A percentile compares a stretch with the other conserved stretches of the same genome.
phyloP scores from a whole-genome alignment of 1,284 basidiomycete species.

The Ganoderma resinaceum region DNA sequence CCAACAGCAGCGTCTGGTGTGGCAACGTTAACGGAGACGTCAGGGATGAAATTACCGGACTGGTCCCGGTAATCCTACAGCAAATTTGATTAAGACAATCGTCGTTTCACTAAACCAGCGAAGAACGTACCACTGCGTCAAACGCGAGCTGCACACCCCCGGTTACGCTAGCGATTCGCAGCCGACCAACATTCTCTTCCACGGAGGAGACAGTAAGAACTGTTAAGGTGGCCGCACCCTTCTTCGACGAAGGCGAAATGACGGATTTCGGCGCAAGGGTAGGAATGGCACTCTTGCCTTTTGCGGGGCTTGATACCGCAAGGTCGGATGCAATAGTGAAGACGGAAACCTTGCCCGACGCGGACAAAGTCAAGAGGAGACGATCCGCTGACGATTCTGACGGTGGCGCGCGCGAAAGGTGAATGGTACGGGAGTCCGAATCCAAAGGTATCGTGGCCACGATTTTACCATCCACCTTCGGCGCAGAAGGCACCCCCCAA shows the following conservation, averaged over 20 bases:
- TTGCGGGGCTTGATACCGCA: slow-evolving; percentile 44
- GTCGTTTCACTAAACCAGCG: not conserved
- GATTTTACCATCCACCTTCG: slow-evolving; percentile 58
- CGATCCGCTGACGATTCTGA: slow-evolving; percentile 41
- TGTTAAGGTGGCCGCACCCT: slow-evolving; percentile 44
- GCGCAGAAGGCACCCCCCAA: slow-evolving; percentile 54
- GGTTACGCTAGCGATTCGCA: slow-evolving; percentile 67
- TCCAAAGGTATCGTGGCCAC: slow-evolving; percentile 74
- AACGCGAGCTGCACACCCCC: slow-evolving; percentile 76
- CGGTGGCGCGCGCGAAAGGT: slow-evolving; percentile 46
- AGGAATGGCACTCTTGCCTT: slow-evolving; percentile 53
- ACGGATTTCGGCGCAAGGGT: slow-evolving; percentile 59
- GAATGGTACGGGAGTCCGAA: slow-evolving; percentile 66
- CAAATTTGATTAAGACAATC: not conserved
- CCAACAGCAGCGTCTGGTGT: slow-evolving; percentile 43
- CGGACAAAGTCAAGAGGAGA: slow-evolving; percentile 65
- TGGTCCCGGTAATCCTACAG: slow-evolving; percentile 62
- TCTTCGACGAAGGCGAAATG: slow-evolving; percentile 51
- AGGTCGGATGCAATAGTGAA: slow-evolving; percentile 66
- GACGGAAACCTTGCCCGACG: slow-evolving; percentile 71
- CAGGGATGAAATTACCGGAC: slow-evolving; percentile 62
- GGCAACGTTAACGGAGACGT: slow-evolving; percentile 55
- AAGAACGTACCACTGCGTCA: slow-evolving; percentile 63
- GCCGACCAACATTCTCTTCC: slow-evolving; percentile 48
- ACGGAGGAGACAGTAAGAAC: slow-evolving; percentile 59